phyloP scores from a whole-genome alignment of 352 stramenopile genomes.

The Globisporangium rhizosaccharum region DNA sequence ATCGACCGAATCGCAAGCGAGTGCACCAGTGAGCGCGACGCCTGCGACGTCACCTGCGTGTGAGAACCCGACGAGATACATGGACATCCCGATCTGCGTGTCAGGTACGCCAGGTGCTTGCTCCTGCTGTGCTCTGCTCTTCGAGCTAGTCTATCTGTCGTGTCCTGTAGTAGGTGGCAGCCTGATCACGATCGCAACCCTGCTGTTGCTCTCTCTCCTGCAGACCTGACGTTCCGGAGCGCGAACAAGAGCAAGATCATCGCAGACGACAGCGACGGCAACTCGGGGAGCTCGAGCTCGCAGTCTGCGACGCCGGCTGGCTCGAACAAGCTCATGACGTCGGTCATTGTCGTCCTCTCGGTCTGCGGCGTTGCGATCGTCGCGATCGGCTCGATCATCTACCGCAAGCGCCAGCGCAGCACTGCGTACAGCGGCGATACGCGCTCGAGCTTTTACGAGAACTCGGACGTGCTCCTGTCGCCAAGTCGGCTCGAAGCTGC shows the following conservation, averaged over 20 bases:
- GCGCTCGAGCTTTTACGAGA: constrained; percentile 15
- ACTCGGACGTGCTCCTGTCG: constrained; percentile 16
- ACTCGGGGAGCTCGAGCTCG: background rate
- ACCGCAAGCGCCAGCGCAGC: constrained; percentile 1
- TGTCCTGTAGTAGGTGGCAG: background rate
- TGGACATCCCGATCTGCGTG: constrained; percentile 19
- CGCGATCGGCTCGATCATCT: constrained; percentile 9
- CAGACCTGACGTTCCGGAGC: constrained; percentile 6
- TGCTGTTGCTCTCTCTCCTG: background rate
- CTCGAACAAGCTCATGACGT: constrained; percentile 15
- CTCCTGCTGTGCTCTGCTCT: background rate
- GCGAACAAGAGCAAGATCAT: background rate
- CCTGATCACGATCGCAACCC: background rate
- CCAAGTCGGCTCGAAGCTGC: constrained; percentile 10
- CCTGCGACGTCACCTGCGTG: constrained; percentile 5
- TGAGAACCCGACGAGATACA: background rate
- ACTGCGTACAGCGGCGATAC: constrained; percentile 11
- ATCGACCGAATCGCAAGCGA: too few species aligned
- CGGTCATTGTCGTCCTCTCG: constrained; percentile 7
- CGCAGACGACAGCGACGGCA: background rate
- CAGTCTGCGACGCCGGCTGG: too few species aligned
- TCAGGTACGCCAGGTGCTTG: constrained; percentile 9
- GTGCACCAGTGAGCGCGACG: background rate
- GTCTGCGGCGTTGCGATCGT: constrained; percentile 11
- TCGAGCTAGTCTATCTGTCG: too few species aligned